Evolutionary conservation across 441 rosid genomes (phyloP), one percentile per base, ranked within the genome.

Genomic region (Macaranga tanarius): DNA sequence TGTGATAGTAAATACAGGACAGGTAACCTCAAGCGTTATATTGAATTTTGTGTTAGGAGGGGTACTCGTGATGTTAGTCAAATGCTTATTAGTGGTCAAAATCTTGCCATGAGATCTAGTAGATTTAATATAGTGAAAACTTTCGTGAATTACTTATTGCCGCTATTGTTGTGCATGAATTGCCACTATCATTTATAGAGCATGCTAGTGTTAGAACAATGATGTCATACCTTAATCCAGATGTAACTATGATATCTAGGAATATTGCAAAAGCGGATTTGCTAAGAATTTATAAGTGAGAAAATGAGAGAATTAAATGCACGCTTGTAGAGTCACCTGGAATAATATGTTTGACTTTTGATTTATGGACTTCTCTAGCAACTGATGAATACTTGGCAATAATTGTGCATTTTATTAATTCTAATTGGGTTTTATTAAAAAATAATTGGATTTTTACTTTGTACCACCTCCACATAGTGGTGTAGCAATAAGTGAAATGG

Each of bases 361-460:
- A 68, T 52, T 34, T 34, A 12, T 55, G 62, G 62, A 68, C 31
- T 28, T 54, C n/a, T 38, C 54, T 68, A 9, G 23, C 61, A 11
- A 68, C 34, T 38, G 72, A 68, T 55, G 60, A 11, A 3, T 68
- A 68, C 9, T 7, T 55, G 25, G 42, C 52, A n/a, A 19, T 70
- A 2, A 59, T 15, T 0, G 1, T 34, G 5, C 23, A 57, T 58
- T 70, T 70, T 58, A 17, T 51, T 17, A 6, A 51, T 51, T 4
- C 8, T 4, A 12, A 51, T 51, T 12, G 6, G n/a, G n/a, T 51
- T 51, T 51, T 1, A 51, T 3, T 1, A 51, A 17, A 51, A 51
- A 51, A 1, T 1, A 6, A 0, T 51, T 69, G 17, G 38, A 23
- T 23, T 69, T 69, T 69, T 34, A 0, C 31, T 55, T 0, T 38